phyloP scores from a whole-genome alignment of 768 basidiomycete species.

The Xerocomus potaroensis region DNA sequence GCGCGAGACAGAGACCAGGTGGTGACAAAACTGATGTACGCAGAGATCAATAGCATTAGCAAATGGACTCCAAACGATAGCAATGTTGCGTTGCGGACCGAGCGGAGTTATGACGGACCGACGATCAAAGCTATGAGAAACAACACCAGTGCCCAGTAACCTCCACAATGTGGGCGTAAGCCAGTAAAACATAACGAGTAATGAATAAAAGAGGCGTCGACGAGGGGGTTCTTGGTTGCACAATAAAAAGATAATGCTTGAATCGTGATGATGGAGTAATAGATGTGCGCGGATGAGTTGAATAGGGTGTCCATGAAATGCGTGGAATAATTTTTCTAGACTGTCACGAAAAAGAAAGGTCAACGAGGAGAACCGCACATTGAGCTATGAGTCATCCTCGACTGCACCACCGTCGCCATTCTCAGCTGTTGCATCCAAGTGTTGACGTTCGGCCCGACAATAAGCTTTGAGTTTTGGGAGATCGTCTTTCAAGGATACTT shows the following conservation, averaged over 20 bases:
- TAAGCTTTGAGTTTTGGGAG: constrained; percentile 36
- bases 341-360: constrained; percentile 5
- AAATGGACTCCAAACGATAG: constrained; percentile 16
- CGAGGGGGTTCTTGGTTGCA: constrained; percentile 24
- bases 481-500: constrained; percentile 57
- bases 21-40: constrained; percentile 11
- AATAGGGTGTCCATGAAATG: constrained; percentile 28
- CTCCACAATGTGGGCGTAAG: constrained; percentile 9
- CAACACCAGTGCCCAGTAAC: constrained; percentile 3
- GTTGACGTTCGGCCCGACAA: constrained; percentile 12
- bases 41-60: constrained; percentile 27
- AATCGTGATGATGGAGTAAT: constrained; percentile 17
- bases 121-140: constrained; percentile 19
- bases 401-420: constrained; percentile 7
- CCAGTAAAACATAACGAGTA: constrained; percentile 23
- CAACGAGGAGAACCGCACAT: neutral
- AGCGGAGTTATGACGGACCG: neutral
- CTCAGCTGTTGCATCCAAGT: constrained; percentile 8
- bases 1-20: constrained; percentile 16
- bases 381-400: constrained; percentile 16
- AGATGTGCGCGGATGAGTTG: constrained; percentile 19
- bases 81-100: constrained; percentile 14
- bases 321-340: constrained; percentile 21
- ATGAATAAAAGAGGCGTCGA: constrained; percentile 14
- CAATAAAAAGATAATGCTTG: constrained; percentile 26